Evolutionary conservation across 192 early-diverging fungal species (phyloP).

Genomic region (Linnemannia hyalina): DNA sequence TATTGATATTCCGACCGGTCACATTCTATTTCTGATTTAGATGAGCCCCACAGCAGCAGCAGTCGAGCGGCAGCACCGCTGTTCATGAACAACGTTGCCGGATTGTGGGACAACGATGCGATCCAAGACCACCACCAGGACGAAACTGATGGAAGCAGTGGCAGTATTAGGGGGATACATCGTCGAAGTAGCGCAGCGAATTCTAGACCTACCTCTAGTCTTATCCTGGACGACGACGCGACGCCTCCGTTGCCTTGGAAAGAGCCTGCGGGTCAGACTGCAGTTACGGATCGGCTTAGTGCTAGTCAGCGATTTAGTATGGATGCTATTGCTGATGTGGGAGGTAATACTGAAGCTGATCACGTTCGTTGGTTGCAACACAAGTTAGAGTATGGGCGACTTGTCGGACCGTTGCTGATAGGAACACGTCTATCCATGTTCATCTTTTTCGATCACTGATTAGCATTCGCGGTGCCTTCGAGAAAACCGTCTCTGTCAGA

Average conservation of each 20-base stretch:
- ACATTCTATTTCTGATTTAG: neutral
- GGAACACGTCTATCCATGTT: too few relatives aligned
- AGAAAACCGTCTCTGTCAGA: constrained; percentile 14
- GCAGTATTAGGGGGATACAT: neutral
- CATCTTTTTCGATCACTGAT: neutral
- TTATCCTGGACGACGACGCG: constrained; percentile 40
- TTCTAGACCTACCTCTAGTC: constrained; percentile 3
- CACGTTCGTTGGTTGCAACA: neutral
- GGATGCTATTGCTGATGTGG: constrained; percentile 31
- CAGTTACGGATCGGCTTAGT: constrained; percentile 6
- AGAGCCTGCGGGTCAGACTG: constrained; percentile 10
- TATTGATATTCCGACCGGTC: neutral
- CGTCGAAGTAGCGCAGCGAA: neutral
- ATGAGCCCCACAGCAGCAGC: neutral
- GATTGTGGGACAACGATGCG: constrained; percentile 17
- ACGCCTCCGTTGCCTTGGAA: constrained; percentile 40
- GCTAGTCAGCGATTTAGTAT: constrained; percentile 38
- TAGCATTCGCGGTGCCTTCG: constrained; percentile 45
- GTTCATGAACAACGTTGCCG: constrained; percentile 22
- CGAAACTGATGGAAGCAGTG: neutral
- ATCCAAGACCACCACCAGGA: neutral
- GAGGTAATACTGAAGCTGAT: constrained; percentile 13
- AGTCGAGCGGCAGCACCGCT: neutral
- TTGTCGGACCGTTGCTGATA: neutral
- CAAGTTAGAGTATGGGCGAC: neutral